Base-by-base conservation (phyloP, 2,329 filamentous ascomycete species). In the Pseudogymnoascus sp. region DNA sequence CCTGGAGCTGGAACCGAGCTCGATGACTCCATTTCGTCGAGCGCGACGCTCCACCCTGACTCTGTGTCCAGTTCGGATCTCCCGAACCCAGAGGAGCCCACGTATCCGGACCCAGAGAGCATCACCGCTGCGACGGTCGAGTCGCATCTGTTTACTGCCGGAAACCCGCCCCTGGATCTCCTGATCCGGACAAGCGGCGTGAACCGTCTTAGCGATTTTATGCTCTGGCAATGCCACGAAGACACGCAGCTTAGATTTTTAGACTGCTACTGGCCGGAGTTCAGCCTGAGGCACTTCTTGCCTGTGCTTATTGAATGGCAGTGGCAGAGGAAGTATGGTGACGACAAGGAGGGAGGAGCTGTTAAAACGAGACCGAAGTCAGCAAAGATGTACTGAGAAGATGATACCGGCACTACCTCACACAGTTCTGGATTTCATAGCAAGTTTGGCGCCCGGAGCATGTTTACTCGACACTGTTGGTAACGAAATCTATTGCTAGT, bases 191-290 rank as follows among this genome's bases (percentile, higher is more conserved):
- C 95, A 4, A 97, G 92, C 67, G 93, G 93, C 29, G 95, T 99
- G 12, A 89, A 93, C 75, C 84, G 95, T 60, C 79, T 99, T 65
- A 97, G 92, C 73, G 95, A 99, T 74, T 99, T 97, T 71, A 95
- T 99, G 93, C 86, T 99, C 36, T 99, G 95, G 95, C 95, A 99
- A 76, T 95, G 91, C 71, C 93, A 97, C 73, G 86, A 96, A 72
- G 82, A 93, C 67, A 97, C 95, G 0, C 89, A 96, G 65, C 89
- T 99, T 67, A 91, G 96, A 65, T 99, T 97, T 73, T 77, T 97
- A 64, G 85, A 96, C 70, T 95, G 91, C 68, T 80, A 96, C 66
- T 99, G 95, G 95, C 95, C 95, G 1, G 91, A 97, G 67, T 97
- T 99, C 70, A 92, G 96, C 73, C 81, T 99, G 4, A 93, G 92